A percentile compares a stretch with the other conserved stretches of the same genome.
These are phyloP conservation scores for Juglanconis oblonga DNA, from an alignment of 2,329 filamentous ascomycete species.

Conservation along the genomic window DNA sequence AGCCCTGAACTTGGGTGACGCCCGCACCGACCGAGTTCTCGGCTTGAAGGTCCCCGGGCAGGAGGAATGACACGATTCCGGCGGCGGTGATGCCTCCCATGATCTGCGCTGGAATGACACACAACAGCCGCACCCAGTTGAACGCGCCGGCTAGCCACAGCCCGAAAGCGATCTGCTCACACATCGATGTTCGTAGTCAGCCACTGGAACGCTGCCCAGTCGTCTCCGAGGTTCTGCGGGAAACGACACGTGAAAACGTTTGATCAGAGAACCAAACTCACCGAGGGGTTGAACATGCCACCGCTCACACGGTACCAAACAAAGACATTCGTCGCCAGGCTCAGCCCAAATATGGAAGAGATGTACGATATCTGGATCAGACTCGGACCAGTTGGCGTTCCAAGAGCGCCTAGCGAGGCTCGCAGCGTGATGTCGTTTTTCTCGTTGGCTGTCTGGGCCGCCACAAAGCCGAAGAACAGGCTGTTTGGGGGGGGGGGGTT, in stretches of 20 bases:
- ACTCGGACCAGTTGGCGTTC: neutral
- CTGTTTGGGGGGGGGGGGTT: neutral
- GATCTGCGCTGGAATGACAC: constrained; percentile 21
- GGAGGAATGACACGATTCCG: constrained; percentile 38
- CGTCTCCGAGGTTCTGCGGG: too few relatives aligned
- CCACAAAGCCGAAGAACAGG: constrained; percentile 4
- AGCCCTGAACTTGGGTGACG: constrained; percentile 40
- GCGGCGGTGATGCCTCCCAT: constrained; percentile 36
- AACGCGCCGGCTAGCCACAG: constrained; percentile 44
- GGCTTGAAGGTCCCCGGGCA: constrained; percentile 35
- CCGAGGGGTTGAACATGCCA: constrained; percentile 14
- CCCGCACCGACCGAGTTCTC: constrained; percentile 41
- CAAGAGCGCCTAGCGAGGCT: neutral
- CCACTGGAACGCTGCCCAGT: neutral
- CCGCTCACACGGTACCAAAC: constrained; percentile 9
- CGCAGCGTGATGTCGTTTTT: constrained; percentile 6
- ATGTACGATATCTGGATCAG: constrained; percentile 18
- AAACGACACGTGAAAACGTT: too few relatives aligned
- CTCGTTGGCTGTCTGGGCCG: constrained; percentile 9
- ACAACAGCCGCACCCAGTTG: constrained; percentile 37
- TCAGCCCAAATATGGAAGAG: constrained; percentile 7
- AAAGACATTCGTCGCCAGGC: constrained; percentile 7
- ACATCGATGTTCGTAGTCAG: neutral
- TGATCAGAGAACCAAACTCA: neutral
- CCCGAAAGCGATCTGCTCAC: constrained; percentile 34